Base-by-base conservation (phyloP, 2,329 filamentous ascomycete genomes). In the Alternaria postmessia region DNA sequence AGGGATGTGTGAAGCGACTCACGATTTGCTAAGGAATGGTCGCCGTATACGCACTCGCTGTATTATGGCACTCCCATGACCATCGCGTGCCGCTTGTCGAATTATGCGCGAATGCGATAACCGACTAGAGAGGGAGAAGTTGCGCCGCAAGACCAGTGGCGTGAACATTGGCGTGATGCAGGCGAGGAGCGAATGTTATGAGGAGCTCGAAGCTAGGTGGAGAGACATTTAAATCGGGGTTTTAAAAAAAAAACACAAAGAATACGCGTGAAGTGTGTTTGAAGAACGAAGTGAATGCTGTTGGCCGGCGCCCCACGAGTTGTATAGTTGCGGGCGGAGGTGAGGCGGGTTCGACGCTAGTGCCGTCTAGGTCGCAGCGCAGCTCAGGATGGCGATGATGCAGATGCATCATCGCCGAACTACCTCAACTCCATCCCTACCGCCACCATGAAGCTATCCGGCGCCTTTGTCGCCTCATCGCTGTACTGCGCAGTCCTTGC, bases 361-460 rank as follows among this genome's bases (percentile, higher is more conserved):
- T 28, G 49, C 46, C 46, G 7, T 49, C 42, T 54, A 26, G 53
- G 61, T 59, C 53, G 63, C 61, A 62, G 67, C 58, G 30, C 46
- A 49, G 46, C 46, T 49, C 46, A 49, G 46, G 46, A 49, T 38
- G 46, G 46, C 46, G 46, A 49, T 49, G 46, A 49, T 49, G 46
- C 46, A 57, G 54, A 59, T 60, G 61, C 66, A 70, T 71, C 70
- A 65, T 64, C 59, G 61, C 64, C 38, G 62, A 61, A 39, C 52
- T 24, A 26, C 39, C 26, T 51, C 68, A 66, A 55, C 64, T 34
- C 65, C 49, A 57, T 65, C 67, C 68, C 65, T 68, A 62, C 67
- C 58, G 60, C 73, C 75, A 80, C 73, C 62, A 84, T 83, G 81
- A 83, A 80, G 79, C 74, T 80, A 52, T 78, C 77, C 58, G 71